These are phyloP conservation scores for Pseudogymnoascus sp. DNA, from an alignment of 2,329 filamentous ascomycete genomes.

Conservation along the genomic window DNA sequence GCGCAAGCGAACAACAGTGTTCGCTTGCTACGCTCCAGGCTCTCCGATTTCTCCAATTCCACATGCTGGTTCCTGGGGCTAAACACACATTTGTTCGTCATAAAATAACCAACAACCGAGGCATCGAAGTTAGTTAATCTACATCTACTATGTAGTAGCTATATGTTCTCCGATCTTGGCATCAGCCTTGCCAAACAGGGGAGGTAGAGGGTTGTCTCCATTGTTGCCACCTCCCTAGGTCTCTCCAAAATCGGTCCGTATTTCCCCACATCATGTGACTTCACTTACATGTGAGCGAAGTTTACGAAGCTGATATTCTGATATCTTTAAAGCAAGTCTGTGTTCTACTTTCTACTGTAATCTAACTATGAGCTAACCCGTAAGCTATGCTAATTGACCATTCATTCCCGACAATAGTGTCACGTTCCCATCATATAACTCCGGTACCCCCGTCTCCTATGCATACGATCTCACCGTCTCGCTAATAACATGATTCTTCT, in stretches of 20 bases:
- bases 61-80: background rate
- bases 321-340: background rate
- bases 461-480: background rate
- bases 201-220: background rate
- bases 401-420: background rate
- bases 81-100: background rate
- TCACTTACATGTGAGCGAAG: background rate
- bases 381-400: background rate
- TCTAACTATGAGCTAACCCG: background rate
- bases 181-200: background rate
- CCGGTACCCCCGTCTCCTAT: background rate
- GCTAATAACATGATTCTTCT: background rate
- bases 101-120: background rate
- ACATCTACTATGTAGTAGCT: background rate
- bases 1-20: no score
- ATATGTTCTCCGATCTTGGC: background rate
- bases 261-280: background rate
- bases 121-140: background rate
- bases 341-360: background rate
- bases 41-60: background rate
- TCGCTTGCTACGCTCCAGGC: background rate
- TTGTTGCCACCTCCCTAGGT: background rate
- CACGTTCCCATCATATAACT: background rate
- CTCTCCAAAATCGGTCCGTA: background rate
- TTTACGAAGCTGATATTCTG: background rate